These are phyloP conservation scores for Spathaspora sp. DNA, from an alignment of 805 yeast species.

Conservation along the genomic window DNA sequence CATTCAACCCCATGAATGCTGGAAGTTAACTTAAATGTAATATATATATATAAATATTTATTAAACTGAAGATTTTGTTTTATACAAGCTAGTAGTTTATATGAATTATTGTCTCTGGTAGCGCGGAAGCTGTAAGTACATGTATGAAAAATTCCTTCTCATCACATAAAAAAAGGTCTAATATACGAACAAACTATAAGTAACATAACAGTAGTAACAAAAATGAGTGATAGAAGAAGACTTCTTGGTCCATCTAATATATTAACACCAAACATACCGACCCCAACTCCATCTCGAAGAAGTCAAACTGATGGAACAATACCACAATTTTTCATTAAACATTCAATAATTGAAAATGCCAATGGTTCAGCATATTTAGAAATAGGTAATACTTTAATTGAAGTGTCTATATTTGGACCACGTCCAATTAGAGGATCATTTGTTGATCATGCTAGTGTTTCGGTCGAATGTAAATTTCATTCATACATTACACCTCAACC, in stretches of 20 bases:
- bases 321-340: slow-evolving; percentile 47
- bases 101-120: too few species aligned
- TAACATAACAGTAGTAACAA: not conserved
- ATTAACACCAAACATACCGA: slow-evolving; percentile 24
- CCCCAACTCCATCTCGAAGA: not conserved
- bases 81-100: too few species aligned
- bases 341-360: slow-evolving; percentile 65
- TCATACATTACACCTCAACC: slow-evolving; percentile 44
- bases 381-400: slow-evolving; percentile 54
- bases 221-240: slow-evolving; percentile 69
- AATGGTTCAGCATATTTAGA: slow-evolving; percentile 85
- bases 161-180: not conserved
- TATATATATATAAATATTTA: not conserved
- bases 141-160: not conserved
- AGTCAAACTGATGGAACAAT: not conserved
- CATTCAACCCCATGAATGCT: slow-evolving; percentile 14
- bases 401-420: slow-evolving; percentile 83
- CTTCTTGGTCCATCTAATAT: slow-evolving; percentile 79
- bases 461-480: slow-evolving; percentile 55
- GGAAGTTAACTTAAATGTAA: not conserved
- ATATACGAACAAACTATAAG: not conserved
- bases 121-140: not conserved
- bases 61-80: not conserved
- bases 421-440: slow-evolving; percentile 78
- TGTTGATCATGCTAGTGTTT: slow-evolving; percentile 59